phyloP scores from a whole-genome alignment of 768 basidiomycete species.

The Rhizopogon rudus region DNA sequence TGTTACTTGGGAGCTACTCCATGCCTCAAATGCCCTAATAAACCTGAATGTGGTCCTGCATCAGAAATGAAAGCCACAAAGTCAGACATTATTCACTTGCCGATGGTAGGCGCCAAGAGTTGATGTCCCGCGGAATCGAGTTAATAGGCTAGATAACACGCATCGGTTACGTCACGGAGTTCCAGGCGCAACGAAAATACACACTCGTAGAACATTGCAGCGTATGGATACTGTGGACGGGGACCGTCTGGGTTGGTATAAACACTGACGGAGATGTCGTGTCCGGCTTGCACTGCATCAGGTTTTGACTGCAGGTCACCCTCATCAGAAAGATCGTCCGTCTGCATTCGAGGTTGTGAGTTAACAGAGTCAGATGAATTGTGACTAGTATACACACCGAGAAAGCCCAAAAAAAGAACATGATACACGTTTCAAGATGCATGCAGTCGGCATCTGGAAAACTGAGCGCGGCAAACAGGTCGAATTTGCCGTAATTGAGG shows the following conservation, averaged over 20 bases:
- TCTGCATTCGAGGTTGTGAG: conserved; percentile 15
- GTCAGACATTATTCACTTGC: conserved; percentile 9
- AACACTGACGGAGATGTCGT: conserved; percentile 26
- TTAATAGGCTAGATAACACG: conserved; percentile 20
- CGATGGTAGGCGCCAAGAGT: conserved; percentile 31
- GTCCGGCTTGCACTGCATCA: conserved; percentile 28
- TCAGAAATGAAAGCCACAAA: conserved; percentile 1
- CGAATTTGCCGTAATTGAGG: conserved; percentile 33
- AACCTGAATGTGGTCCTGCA: conserved; percentile 18
- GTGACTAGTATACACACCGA: conserved; percentile 16
- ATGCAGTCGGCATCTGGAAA: conserved; percentile 32
- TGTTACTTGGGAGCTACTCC: conserved; percentile 31
- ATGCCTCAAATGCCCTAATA: conserved; percentile 28
- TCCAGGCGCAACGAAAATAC: conserved; percentile 8
- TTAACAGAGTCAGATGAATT: neutral
- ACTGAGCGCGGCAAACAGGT: conserved; percentile 33
- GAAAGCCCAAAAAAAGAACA: conserved; percentile 36
- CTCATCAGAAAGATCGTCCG: conserved; percentile 34
- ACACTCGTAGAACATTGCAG: conserved; percentile 35
- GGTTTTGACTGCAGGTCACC: conserved; percentile 30
- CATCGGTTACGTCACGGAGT: conserved; percentile 10
- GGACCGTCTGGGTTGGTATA: conserved; percentile 21
- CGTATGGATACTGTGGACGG: conserved; percentile 30
- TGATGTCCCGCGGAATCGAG: conserved; percentile 31
- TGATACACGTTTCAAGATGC: conserved; percentile 31